Evolutionary conservation across 805 yeast genomes (phyloP), one percentile per base, ranked within the genome.

Genomic region (Wickerhamiella allomyrinae): DNA sequence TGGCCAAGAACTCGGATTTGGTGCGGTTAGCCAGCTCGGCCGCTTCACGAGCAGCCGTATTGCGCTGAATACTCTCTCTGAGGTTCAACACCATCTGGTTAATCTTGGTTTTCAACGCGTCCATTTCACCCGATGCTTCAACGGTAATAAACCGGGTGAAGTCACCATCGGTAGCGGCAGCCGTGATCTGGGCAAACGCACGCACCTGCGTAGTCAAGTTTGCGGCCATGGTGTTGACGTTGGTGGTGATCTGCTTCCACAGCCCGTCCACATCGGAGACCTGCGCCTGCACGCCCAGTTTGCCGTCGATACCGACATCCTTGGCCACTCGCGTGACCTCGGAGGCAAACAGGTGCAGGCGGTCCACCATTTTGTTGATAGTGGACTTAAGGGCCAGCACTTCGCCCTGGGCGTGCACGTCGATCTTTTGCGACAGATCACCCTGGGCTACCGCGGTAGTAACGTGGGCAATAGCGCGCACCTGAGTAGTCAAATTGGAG

Each of bases 221-320:
- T n/a, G 89, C 77, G 41, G 95, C 94, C 95, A 84, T 84, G 20
- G 89, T 83, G 57, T 84, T 84, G 49, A 84, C 95, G 61, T 84
- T 84, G 15, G 91, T 81, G 21, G 93, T 84, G 55, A 84, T 84
- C 53, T 82, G 93, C 56, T 80, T 83, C 95, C 95, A 84, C 46
- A 83, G 63, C 2, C 95, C 95, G 60, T 83, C 93, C 19, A 84
- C 93, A 64, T 84, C 94, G 41, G 77, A 73, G 21, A 84, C 94
- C 57, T 84, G 91, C 7, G 94, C 94, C 57, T 83, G 93, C 38
- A 83, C 91, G 53, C 95, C 95, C 42, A 84, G 71, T 59, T 83
- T 84, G 65, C 95, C 95, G 55, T 84, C 89, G 40, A 83, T 82
- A 66, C 95, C 95, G 50, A 84, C 94, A 66, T 84, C 94, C 49